These are phyloP conservation scores for Hypoxylon sp. DNA, from an alignment of 2,329 filamentous ascomycete genomes.

Conservation along the genomic window DNA sequence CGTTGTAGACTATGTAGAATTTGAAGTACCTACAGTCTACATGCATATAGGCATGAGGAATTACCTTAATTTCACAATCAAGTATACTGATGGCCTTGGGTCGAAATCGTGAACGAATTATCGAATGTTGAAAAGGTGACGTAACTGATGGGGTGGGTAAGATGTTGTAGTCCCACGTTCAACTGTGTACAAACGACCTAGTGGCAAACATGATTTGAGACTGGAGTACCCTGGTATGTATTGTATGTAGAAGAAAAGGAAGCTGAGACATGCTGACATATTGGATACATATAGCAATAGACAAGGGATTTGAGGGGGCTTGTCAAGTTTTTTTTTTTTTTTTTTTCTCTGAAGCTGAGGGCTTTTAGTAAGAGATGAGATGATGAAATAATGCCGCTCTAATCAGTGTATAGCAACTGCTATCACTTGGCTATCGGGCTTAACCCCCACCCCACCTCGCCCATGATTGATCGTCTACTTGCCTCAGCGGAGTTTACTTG, in stretches of 20 bases:
- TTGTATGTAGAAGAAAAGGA: conserved; percentile 5
- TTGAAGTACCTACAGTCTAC: conserved; percentile 6
- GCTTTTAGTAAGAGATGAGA: conserved; percentile 33
- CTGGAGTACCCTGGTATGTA: not conserved
- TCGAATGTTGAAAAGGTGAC: conserved; percentile 31
- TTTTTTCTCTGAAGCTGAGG: conserved; percentile 21
- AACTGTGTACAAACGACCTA: conserved; percentile 17
- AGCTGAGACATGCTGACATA: conserved; percentile 5
- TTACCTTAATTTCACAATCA: not conserved
- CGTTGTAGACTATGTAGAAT: conserved; percentile 21
- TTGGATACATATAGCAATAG: not conserved
- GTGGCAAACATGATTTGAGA: conserved; percentile 24
- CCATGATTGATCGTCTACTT: conserved; percentile 30
- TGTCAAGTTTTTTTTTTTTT: conserved; percentile 26
- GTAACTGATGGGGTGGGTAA: conserved; percentile 17
- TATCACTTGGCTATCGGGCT: conserved; percentile 14
- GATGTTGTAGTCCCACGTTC: conserved; percentile 19
- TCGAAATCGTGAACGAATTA: conserved; percentile 6
- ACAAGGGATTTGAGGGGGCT: conserved; percentile 10
- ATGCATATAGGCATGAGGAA: not conserved
- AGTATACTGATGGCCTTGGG: not conserved
- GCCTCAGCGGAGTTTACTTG: conserved; percentile 9
- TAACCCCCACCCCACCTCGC: conserved; percentile 17
- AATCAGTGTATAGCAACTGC: conserved; percentile 19
- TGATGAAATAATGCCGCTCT: conserved; percentile 45